A percentile compares a stretch with the other conserved stretches of the same genome.
Evolutionary conservation across 2,329 filamentous ascomycete genomes (phyloP).

Genomic region (Phialocephala sp.): DNA sequence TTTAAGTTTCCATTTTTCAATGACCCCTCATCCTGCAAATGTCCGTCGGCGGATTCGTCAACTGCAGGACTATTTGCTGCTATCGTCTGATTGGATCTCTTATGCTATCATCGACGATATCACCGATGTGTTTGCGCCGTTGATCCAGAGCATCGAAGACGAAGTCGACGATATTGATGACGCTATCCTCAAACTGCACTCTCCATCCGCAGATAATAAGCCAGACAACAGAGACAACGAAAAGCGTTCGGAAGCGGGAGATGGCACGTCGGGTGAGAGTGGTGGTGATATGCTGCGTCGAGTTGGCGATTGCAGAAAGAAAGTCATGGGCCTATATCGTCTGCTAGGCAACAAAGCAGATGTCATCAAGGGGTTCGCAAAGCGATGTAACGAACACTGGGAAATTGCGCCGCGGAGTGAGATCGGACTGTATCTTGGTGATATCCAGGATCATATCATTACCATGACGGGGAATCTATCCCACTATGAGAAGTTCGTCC

Average conservation of each 20-base stretch:
- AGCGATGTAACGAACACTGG: slow-evolving; percentile 98
- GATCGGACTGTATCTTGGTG: slow-evolving; percentile 95
- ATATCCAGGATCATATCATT: slow-evolving; percentile 98
- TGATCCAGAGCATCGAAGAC: slow-evolving; percentile 92
- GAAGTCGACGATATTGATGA: slow-evolving; percentile 98
- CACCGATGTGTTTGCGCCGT: slow-evolving; percentile 90
- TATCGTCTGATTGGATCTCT: slow-evolving; percentile 97
- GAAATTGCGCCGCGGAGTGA: slow-evolving; percentile 93
- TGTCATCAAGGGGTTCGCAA: slow-evolving; percentile 98
- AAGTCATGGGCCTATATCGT: slow-evolving; percentile 94
- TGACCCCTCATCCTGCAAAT: slow-evolving; percentile 94
- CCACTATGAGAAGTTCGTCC: slow-evolving; percentile 89
- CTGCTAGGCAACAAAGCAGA: slow-evolving; percentile 96
- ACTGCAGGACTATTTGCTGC: slow-evolving; percentile 88
- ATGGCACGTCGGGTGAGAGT: slow-evolving; percentile 47
- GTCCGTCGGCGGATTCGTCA: slow-evolving; percentile 93
- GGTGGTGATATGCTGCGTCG: slow-evolving; percentile 86
- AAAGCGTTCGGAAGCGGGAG: slow-evolving; percentile 53
- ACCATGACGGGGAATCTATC: slow-evolving; percentile 97
- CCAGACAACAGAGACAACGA: slow-evolving; percentile 49
- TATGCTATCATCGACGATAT: slow-evolving; percentile 99
- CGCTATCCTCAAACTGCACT: slow-evolving; percentile 82
- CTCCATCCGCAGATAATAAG: slow-evolving; percentile 52
- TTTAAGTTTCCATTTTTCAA: slow-evolving; percentile 95
- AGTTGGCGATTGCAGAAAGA: slow-evolving; percentile 93